Base-by-base conservation (phyloP, 2,329 filamentous ascomycete species). In the Onygenales sp. region DNA sequence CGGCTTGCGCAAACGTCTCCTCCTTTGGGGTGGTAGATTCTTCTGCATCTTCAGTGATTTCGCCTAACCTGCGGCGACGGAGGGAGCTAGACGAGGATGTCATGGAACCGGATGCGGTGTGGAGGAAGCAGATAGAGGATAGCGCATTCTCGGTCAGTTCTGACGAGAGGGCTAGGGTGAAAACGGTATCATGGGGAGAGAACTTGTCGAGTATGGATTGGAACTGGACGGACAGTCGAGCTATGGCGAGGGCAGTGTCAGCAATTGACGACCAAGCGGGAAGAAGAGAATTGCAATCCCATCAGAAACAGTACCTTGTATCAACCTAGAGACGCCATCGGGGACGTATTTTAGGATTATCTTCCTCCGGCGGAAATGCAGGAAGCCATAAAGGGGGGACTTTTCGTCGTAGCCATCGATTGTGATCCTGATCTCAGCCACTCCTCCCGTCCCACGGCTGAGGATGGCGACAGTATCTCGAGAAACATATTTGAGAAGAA, bases 321-420 rank as follows among this genome's bases (percentile, higher is more conserved):
- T 77, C 52, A 98, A 77, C 63, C 93, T 82, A 58, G 93, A 97
- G 59, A 91, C 92, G 55, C 85, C 88, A 56, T 95, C 88, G 1
- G 92, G 93, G 57, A 95, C 80, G 68, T 93, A 95, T 74, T 93
- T 96, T 69, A 98, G 81, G 56, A 98, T 74, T 48, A 97, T 87
- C 70, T 90, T 96, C 66, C 90, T 83, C 66, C 91, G 84, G 53
- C 92, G 80, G 70, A 96, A 97, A 62, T 88, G 84, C 61, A 98
- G 74, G 67, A 96, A 89, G 51, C 93, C 93, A 66, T 94, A 98
- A 47, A 98, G 76, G 21, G 93, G 93, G 57, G 89, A 93, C 52
- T 82, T 80, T 59, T 96, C 91, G 53, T 87, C 82, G 67, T 94
- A 95, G 57, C 81, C 77, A 55, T 85, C 81, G 60, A 97, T 85